These are phyloP conservation scores for Phaeosphaeria sp. DNA, from an alignment of 2,329 filamentous ascomycete genomes.

Conservation along the genomic window DNA sequence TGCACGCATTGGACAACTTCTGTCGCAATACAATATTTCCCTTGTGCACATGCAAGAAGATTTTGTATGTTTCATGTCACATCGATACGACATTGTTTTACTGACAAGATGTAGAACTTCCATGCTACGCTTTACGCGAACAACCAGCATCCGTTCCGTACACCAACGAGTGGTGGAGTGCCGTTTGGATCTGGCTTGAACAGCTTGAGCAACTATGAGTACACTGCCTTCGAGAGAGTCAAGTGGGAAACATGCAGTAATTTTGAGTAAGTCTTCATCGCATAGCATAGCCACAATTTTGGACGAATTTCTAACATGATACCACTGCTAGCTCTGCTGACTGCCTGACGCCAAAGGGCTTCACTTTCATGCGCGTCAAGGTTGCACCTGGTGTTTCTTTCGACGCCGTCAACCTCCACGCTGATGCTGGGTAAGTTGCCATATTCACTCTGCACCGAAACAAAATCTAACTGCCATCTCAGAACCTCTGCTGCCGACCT, in stretches of 20 bases:
- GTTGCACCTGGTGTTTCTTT: constrained; percentile 63
- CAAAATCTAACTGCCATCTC: not conserved
- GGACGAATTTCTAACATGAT: not conserved
- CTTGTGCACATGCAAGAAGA: constrained; percentile 73
- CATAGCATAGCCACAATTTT: not conserved
- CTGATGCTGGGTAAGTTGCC: constrained; percentile 64
- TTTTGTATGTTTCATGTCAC: constrained; percentile 49
- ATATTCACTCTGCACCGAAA: not conserved
- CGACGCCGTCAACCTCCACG: constrained; percentile 72
- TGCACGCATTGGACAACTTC: constrained; percentile 62
- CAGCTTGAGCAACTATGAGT: constrained; percentile 66
- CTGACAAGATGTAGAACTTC: constrained; percentile 57
- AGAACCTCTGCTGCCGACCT: constrained; percentile 59
- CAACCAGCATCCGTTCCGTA: constrained; percentile 66
- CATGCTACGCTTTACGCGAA: constrained; percentile 66
- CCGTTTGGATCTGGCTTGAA: constrained; percentile 70
- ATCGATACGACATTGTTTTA: not conserved
- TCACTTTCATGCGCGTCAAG: constrained; percentile 69
- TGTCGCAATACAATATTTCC: constrained; percentile 65
- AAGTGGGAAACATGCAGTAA: constrained; percentile 67
- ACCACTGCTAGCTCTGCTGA: constrained; percentile 56
- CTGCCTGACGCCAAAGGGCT: constrained; percentile 73
- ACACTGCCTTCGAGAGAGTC: constrained; percentile 61
- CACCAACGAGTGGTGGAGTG: constrained; percentile 69
- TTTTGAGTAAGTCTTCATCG: constrained; percentile 36